Base-by-base conservation (phyloP, 148 eudicot genomes). In the Persicaria tinctoria region DNA sequence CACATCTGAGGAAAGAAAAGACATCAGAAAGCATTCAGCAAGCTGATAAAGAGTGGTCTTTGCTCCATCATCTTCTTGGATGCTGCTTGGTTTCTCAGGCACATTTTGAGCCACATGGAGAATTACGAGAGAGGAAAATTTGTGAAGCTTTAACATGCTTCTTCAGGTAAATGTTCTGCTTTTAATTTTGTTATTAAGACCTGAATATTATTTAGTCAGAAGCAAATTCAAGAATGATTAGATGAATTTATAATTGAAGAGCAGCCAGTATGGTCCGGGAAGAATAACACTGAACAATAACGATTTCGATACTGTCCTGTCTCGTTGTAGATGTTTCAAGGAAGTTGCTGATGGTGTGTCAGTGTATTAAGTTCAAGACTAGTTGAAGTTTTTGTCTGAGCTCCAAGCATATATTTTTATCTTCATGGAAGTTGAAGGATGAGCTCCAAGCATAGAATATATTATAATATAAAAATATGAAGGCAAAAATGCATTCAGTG, bases 51-150 rank as follows among this genome's bases (percentile, higher is more conserved):
- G 82, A 89, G 55, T 92, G 93, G 88, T 78, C 87, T 70, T 78
- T 81, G 53, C 88, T 83, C 49, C 90, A 88, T 73, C 97, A 95
- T 89, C 90, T 95, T 75, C 89, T 92, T 46, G 99, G 99, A 72
- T 95, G 97, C 70, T 92, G 94, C 84, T 84, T 89, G 76, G 89
- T 92, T 85, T 89, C 91, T 72, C 97, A 89, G 84, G 87, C 90
- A 51, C 93, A 86, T 75, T 77, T 83, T 78, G 88, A 76, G 78
- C 68, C 74, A 57, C 86, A 76, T 73, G 87, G 86, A 72, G 5
- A 78, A 32, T 73, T 57, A 63, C 87, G 82, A 76, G 90, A 87
- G 83, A 86, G 84, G 82, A 95, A 89, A 84, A 79, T 90, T 73
- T 68, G 78, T 79, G 99, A 92, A 84, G 96, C 99, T 74, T 78